Evolutionary conservation across 2,329 filamentous ascomycete species (phyloP), one percentile per base, ranked within the genome.

Genomic region (Graphilbum ipis-grandicollis): DNA sequence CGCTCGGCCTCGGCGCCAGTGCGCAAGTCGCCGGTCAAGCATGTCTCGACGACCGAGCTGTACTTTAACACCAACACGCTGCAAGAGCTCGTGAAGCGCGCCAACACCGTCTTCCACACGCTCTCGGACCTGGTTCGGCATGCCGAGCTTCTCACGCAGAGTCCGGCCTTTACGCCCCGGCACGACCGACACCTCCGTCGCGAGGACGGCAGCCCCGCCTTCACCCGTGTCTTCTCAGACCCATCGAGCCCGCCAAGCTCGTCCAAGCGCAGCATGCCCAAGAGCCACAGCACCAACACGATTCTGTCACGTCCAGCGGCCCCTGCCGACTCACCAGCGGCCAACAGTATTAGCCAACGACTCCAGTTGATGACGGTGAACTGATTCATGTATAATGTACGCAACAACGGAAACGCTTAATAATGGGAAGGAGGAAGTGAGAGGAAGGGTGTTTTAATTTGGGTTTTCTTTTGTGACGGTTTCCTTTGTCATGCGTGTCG

Each of bases 41-140:
- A 42, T 6, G 51, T 48, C 10, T 56, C 63, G 32, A 59, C 62
- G 35, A 60, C 64, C 41, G 67, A 67, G 54, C 65, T 78, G 47
- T 75, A 75, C 40, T 79, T 79, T 43, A 74, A 77, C 48, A 78
- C 74, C 5, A 76, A 75, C 43, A 78, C 71, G 51, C 60, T 79
- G n/a, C 72, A 71, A 46, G 69, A 73, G 47, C 56, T 79, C 37
- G 74, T 79, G 28, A 72, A 71, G 49, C 63, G 71, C 40, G 74
- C 74, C 2, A 64, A 68, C 21, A 66, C 69, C 38, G 53, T 79
- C 25, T 65, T 68, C 21, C 71, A 76, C 44, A 57, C 60, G 4
- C 55, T 79, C 18, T 71, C 71, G 0, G 71, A 77, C 38, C 52
- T 71, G 5, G 60, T 79, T 33, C 68, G 73, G 34, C 63, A 62